A percentile compares a stretch with the other conserved stretches of the same genome.
Evolutionary conservation across 257 asterid species (phyloP).

Genomic region (Solanum bulbocastanum): DNA sequence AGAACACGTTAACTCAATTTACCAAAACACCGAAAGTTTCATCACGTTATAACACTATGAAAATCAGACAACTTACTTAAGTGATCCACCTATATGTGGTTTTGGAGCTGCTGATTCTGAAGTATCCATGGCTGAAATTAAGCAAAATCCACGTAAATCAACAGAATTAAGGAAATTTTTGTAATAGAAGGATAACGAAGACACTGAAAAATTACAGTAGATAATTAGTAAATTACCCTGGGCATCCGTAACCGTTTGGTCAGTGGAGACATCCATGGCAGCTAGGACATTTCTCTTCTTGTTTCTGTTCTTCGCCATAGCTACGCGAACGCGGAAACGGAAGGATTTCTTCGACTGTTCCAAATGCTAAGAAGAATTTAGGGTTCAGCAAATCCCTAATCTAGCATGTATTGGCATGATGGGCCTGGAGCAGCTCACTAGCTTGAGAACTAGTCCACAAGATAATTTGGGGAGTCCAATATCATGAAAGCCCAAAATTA

Average conservation of each 20-base stretch:
- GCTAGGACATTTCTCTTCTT: slow-evolving; percentile 29
- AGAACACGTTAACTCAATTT: neutral
- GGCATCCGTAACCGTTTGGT: neutral
- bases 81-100: slow-evolving; percentile 10
- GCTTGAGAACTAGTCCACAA: neutral
- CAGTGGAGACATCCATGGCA: slow-evolving; percentile 21
- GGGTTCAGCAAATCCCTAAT: neutral
- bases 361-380: neutral
- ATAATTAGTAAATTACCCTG: slow-evolving; percentile 25
- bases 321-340: neutral
- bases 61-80: slow-evolving; percentile 17
- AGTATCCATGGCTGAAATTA: slow-evolving; percentile 48
- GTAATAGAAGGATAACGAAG: neutral
- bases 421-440: neutral
- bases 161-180: neutral
- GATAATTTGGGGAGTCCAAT: neutral
- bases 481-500: neutral
- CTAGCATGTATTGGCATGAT: neutral
- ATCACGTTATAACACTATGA: neutral
- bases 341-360: neutral
- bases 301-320: slow-evolving; percentile 61
- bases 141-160: neutral
- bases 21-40: neutral
- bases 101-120: slow-evolving; percentile 29
- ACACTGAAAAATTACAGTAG: neutral